Conservation (phyloP, 2,329 filamentous ascomycete species). For the Calonectria crousiana region DNA sequence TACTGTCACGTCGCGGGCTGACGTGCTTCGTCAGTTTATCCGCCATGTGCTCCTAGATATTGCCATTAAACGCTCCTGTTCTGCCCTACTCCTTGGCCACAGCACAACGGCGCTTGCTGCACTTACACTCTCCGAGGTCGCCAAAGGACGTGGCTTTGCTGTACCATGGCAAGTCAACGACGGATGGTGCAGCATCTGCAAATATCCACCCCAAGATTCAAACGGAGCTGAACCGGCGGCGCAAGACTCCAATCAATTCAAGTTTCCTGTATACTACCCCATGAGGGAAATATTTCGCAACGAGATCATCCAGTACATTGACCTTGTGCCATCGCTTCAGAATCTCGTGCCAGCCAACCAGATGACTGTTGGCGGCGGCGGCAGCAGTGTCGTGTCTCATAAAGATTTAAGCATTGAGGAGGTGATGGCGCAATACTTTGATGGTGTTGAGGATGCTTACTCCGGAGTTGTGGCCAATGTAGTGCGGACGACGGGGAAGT, state of each 20-base stretch:
- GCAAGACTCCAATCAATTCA: slow-evolving; percentile 33
- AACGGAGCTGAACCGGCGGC: neutral
- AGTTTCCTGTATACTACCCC: slow-evolving; percentile 76
- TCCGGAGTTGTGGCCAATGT: slow-evolving; percentile 96
- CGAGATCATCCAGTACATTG: slow-evolving; percentile 79
- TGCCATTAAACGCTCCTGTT: slow-evolving; percentile 71
- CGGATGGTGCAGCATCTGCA: slow-evolving; percentile 62
- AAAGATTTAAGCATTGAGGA: slow-evolving; percentile 91
- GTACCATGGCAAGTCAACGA: slow-evolving; percentile 87
- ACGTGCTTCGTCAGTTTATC: slow-evolving; percentile 78
- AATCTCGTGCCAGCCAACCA: slow-evolving; percentile 58
- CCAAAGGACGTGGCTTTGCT: slow-evolving; percentile 88
- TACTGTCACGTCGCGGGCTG: slow-evolving; percentile 80
- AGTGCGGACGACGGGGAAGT: slow-evolving; percentile 88
- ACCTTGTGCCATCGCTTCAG: slow-evolving; percentile 65
- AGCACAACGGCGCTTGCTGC: slow-evolving; percentile 91
- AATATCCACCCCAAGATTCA: slow-evolving; percentile 44
- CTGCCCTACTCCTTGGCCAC: slow-evolving; percentile 83
- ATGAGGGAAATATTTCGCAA: slow-evolving; percentile 86
- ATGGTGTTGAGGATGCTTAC: slow-evolving; percentile 82
- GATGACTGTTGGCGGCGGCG: slow-evolving; percentile 35
- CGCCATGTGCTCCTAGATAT: slow-evolving; percentile 77
- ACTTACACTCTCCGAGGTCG: slow-evolving; percentile 86
- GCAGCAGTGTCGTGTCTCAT: slow-evolving; percentile 67
- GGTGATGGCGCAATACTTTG: slow-evolving; percentile 90